Base-by-base conservation (phyloP, 73 alveolate genomes). In the Vitrella brassicaformis region DNA sequence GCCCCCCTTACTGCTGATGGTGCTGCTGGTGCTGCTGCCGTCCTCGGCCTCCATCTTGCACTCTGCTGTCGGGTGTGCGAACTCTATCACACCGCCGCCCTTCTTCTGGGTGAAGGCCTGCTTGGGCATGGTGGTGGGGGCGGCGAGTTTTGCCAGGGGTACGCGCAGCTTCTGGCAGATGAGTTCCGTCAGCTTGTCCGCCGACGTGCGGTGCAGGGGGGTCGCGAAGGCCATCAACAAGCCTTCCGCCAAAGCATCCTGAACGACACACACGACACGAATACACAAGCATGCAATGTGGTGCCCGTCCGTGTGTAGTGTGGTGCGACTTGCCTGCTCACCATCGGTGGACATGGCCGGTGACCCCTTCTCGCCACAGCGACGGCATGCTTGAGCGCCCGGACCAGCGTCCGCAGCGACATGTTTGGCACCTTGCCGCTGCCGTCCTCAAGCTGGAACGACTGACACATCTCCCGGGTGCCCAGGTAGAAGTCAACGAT, bases 331-430 rank as follows among this genome's bases (percentile, higher is more conserved):
- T n/a, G n/a, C n/a, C n/a, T n/a, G n/a, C n/a, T n/a, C n/a, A n/a
- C n/a, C n/a, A 14, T 39, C 22, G 14, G 14, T 39, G 4, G 4
- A 39, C 56, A 39, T 1, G 69, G 31, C 29, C 65, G 39, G 25
- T 25, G 68, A 68, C 72, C 31, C 0, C 84, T 78, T 31, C 71
- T 67, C 22, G 78, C 78, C 31, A 78, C 31, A 9, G 77, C 77
- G 27, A 70, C 31, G 25, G 89, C 87, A 46, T 71, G 79, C 66
- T 80, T 75, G 39, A 84, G 70, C 39, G 90, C 77, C 10, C 90
- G 79, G 18, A 82, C 68, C 56, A 84, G 68, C 27, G 87, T 84
- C 47, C 90, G 73, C 75, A 84, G 39, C 19, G 87, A 71, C 68
- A 78, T 79, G 47, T 66, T 31, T n/a, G 88, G 86, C 47, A 47